A percentile compares a stretch with the other conserved stretches of the same genome.
Evolutionary conservation across 305 asterid species (phyloP).

Genomic region (Rubia tinctorum): DNA sequence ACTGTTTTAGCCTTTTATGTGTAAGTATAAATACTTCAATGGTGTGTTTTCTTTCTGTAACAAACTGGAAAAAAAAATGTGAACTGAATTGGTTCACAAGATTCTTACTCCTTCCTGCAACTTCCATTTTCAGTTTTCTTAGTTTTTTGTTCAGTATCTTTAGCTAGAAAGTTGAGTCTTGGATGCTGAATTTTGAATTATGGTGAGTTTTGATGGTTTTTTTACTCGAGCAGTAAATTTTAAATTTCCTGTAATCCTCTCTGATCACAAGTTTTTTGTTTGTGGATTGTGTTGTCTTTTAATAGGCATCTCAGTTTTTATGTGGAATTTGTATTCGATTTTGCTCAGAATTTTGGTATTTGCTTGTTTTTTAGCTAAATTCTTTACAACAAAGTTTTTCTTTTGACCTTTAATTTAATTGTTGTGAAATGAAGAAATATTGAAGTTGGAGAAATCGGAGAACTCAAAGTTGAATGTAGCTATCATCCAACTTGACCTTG

Average conservation of each 20-base stretch:
- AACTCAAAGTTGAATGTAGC: constrained; percentile 62
- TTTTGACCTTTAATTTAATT: not conserved
- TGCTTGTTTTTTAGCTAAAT: not conserved
- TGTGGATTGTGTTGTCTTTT: not conserved
- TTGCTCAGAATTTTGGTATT: not conserved
- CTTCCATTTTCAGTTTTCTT: no score
- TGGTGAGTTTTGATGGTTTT: not conserved
- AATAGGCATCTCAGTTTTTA: not conserved
- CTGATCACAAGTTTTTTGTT: no score
- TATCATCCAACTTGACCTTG: constrained; percentile 89
- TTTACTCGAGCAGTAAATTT: not conserved
- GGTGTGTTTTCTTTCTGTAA: no score
- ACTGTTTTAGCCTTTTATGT: no score
- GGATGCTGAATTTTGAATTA: not conserved
- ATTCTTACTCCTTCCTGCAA: no score
- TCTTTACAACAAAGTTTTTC: not conserved
- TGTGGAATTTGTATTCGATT: not conserved
- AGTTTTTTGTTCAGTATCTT: no score
- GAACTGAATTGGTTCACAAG: no score
- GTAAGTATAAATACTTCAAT: no score
- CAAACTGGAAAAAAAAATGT: no score
- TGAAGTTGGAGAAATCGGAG: constrained; percentile 42
- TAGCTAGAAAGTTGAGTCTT: not conserved
- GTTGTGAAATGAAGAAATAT: not conserved
- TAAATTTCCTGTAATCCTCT: not conserved